phyloP scores from a whole-genome alignment of 768 basidiomycete genomes.

The Psilocybe sp. region DNA sequence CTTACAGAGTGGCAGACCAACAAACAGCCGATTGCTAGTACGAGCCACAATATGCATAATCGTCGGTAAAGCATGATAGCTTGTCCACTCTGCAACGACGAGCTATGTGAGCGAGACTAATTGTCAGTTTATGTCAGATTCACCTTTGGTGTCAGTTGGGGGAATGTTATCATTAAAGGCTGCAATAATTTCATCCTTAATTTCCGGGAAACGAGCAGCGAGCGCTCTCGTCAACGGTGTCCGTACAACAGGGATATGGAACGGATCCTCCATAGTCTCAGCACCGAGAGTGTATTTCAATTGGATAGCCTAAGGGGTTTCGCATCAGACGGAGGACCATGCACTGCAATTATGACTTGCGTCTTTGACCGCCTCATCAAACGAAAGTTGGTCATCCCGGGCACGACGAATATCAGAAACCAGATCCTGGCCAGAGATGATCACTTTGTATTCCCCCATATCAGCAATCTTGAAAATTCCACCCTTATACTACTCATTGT shows the following conservation, averaged over 20 bases:
- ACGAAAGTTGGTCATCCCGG: slow-evolving; percentile 14
- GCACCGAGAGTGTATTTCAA: slow-evolving; percentile 13
- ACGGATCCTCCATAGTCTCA: slow-evolving; percentile 6
- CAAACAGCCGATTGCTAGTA: slow-evolving; percentile 39
- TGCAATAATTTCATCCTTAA: slow-evolving; percentile 41
- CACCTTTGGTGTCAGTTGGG: slow-evolving; percentile 5
- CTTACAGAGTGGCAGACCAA: slow-evolving; percentile 45
- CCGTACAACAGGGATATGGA: slow-evolving; percentile 13
- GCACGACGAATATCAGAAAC: slow-evolving; percentile 13
- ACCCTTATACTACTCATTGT: slow-evolving; percentile 4
- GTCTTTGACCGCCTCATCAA: slow-evolving; percentile 14
- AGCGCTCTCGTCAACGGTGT: slow-evolving; percentile 14
- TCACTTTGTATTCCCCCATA: slow-evolving; percentile 20
- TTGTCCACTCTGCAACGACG: slow-evolving; percentile 30
- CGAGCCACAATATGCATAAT: slow-evolving; percentile 7
- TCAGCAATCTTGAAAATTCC: slow-evolving; percentile 7
- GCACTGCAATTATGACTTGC: slow-evolving; percentile 24
- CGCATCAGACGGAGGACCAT: slow-evolving; percentile 14
- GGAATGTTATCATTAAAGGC: slow-evolving; percentile 38
- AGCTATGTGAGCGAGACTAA: background rate
- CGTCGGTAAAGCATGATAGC: background rate
- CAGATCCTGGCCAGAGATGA: slow-evolving; percentile 12
- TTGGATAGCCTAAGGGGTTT: slow-evolving; percentile 5
- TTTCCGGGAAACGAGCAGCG: slow-evolving; percentile 12
- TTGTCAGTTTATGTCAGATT: background rate